These are phyloP conservation scores for Suillus alpinus DNA, from an alignment of 768 basidiomycete genomes.

Conservation along the genomic window DNA sequence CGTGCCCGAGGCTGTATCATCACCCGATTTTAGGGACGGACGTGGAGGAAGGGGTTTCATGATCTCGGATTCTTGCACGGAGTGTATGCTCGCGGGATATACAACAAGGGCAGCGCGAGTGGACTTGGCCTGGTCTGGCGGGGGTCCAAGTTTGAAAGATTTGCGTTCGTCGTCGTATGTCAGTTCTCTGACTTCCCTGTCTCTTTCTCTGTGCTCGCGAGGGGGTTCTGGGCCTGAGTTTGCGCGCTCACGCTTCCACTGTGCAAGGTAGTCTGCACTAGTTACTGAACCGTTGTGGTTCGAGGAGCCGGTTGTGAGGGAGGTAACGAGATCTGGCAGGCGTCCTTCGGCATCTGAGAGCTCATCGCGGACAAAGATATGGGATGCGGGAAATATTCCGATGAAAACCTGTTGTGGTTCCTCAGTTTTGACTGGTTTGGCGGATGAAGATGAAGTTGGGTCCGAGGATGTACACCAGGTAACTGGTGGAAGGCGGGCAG, in stretches of 20 bases:
- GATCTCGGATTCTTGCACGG: constrained; percentile 62
- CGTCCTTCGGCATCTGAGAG: constrained; percentile 85
- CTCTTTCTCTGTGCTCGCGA: constrained; percentile 44
- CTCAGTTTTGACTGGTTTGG: constrained; percentile 58
- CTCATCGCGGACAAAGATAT: constrained; percentile 84
- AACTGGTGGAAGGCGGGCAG: constrained; percentile 65
- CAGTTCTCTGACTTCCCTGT: constrained; percentile 59
- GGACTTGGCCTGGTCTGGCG: constrained; percentile 71
- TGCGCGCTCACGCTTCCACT: constrained; percentile 39
- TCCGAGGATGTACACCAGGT: constrained; percentile 61
- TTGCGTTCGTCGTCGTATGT: constrained; percentile 42
- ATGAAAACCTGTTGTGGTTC: constrained; percentile 88
- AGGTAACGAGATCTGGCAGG: constrained; percentile 70
- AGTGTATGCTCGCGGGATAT: constrained; percentile 73
- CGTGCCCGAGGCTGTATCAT: constrained; percentile 84
- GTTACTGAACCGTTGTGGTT: constrained; percentile 31
- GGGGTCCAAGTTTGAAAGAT: constrained; percentile 71
- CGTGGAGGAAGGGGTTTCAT: constrained; percentile 81
- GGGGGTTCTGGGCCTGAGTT: constrained; percentile 26
- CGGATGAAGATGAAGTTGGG: constrained; percentile 45
- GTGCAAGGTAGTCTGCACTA: constrained; percentile 44
- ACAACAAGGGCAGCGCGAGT: constrained; percentile 71
- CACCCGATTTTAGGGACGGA: constrained; percentile 92
- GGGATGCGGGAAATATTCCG: constrained; percentile 90
- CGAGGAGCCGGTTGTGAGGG: constrained; percentile 40